Evolutionary conservation across 305 asterid genomes (phyloP), one percentile per base, ranked within the genome.

Genomic region (Fraxinus baroniana): DNA sequence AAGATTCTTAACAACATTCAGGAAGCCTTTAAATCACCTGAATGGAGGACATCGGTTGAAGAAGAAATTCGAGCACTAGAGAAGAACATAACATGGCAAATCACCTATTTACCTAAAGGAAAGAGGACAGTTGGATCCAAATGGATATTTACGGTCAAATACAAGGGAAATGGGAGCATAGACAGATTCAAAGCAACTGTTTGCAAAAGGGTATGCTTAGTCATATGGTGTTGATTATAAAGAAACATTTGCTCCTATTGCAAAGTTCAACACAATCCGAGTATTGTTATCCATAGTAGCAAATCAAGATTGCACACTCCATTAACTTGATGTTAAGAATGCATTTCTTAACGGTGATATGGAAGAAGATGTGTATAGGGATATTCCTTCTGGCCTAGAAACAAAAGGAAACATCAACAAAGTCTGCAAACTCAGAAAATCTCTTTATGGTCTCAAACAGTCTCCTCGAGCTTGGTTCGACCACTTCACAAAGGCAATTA

Each of bases 321-420:
- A 44, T 13, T 1, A 44, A 44, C 55, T 44, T 44, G 55, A 44
- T 12, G 5, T 44, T 2, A 44, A 44, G n/a, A 44, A 44, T 44
- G 55, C n/a, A 44, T 44, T 44, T 44, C 91, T 84, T 44, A 44
- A 44, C n/a, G 55, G n/a, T 44, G 55, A 44, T 44, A 0, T 44
- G 0, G 17, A 44, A 44, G 55, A 44, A 13, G 4, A 44, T 8
- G 49, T 39, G 3, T 39, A 39, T 39, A 39, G 8, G 13, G 13
- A 39, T 8, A 39, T 39, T 39, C 49, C 13, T 39, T 8, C 49
- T 2, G 13, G 49, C 49, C 3, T 39, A 8, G 13, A 44, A 10
- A 44, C 17, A 44, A 12, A 44, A 44, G 17, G 17, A 12, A 39
- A 8, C 49, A 39, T 39, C 49, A 8, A 39, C 13, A 39, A 39